phyloP scores from a whole-genome alignment of 208 protist genomes.

The Trypanosoma cruzi region DNA sequence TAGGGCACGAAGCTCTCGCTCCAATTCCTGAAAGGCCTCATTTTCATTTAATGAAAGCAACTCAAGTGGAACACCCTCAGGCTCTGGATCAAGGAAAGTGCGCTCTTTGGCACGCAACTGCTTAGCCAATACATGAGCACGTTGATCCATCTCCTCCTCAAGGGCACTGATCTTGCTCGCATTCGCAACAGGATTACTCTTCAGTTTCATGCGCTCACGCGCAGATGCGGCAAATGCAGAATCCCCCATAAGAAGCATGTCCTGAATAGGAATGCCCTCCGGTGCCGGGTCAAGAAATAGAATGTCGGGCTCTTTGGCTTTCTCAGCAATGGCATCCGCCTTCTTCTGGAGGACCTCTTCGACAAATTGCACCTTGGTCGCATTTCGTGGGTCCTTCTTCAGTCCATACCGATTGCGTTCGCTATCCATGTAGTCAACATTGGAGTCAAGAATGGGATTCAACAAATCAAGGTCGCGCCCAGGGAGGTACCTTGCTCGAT shows the following conservation, averaged over 20 bases:
- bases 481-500: constrained; percentile 56
- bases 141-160: constrained; percentile 9
- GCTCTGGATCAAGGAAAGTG: constrained; percentile 58
- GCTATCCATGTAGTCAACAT: constrained; percentile 43
- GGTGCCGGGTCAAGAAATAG: constrained; percentile 64
- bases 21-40: constrained; percentile 43
- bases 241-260: constrained; percentile 55
- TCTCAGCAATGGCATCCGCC: constrained; percentile 64
- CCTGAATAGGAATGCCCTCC: constrained; percentile 54
- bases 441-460: constrained; percentile 44
- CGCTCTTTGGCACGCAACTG: constrained; percentile 61
- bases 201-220: constrained; percentile 39
- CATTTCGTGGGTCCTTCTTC: constrained; percentile 70
- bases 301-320: constrained; percentile 65
- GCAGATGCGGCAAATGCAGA: constrained; percentile 57
- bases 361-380: constrained; percentile 43
- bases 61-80: constrained; percentile 60
- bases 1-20: constrained; percentile 71
- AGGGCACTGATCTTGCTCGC: constrained; percentile 65
- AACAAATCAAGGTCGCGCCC: constrained; percentile 35
- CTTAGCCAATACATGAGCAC: constrained; percentile 39
- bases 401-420: constrained; percentile 58
- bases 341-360: constrained; percentile 41
- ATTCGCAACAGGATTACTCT: constrained; percentile 52
- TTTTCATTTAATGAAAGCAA: constrained; percentile 74